These are phyloP conservation scores for Nemania serpens DNA, from an alignment of 2,329 filamentous ascomycete species.

Conservation along the genomic window DNA sequence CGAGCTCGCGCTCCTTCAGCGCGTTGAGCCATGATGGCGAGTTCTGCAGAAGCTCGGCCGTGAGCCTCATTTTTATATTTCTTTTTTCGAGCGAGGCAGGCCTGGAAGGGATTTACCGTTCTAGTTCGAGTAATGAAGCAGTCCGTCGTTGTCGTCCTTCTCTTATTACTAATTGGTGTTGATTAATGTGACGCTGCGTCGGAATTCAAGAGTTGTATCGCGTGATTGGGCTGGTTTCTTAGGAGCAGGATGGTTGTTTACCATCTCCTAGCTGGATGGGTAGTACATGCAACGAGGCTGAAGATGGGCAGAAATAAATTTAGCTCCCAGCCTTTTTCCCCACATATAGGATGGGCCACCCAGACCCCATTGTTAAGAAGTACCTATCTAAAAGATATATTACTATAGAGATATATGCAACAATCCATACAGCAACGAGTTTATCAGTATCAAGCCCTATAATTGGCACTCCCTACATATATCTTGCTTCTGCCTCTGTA, in stretches of 20 bases:
- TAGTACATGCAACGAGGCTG: slow-evolving; percentile 20
- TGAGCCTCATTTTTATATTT: slow-evolving; percentile 86
- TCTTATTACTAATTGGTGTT: neutral
- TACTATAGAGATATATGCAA: too few relatives aligned
- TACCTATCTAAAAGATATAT: neutral
- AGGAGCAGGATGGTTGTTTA: too few relatives aligned
- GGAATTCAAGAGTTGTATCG: neutral
- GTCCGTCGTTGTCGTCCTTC: neutral
- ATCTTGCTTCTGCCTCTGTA: too few relatives aligned
- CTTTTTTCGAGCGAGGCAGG: slow-evolving; percentile 28
- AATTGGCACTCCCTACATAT: too few relatives aligned
- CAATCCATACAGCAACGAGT: neutral
- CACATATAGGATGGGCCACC: slow-evolving; percentile 6
- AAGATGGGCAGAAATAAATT: slow-evolving; percentile 18
- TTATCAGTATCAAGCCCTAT: neutral
- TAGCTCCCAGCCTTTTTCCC: slow-evolving; percentile 20
- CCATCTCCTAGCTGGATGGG: too few relatives aligned
- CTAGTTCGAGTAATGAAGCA: neutral
- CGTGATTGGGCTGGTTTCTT: neutral
- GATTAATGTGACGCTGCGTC: neutral
- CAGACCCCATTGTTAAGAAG: too few relatives aligned
- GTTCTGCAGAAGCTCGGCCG: slow-evolving; percentile 88
- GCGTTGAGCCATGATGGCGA: slow-evolving; percentile 99
- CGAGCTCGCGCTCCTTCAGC: slow-evolving; percentile 97
- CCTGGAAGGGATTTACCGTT: slow-evolving; percentile 26